phyloP scores from a whole-genome alignment of 495 filamentous ascomycete genomes.

The Hypoxylon rickii region DNA sequence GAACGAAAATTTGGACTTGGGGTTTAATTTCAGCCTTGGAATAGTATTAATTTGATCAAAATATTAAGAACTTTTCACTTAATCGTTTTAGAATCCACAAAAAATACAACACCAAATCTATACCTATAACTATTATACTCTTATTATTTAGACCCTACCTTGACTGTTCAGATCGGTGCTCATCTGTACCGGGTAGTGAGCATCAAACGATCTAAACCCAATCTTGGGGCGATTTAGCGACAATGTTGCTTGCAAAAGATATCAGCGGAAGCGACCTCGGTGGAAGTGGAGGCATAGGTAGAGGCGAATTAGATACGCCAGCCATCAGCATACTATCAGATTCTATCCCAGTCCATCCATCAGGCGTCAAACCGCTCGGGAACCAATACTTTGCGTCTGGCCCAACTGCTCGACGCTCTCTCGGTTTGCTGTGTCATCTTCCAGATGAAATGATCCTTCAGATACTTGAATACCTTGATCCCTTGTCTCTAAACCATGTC shows the following conservation, averaged over 20 bases:
- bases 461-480: constrained; percentile 76
- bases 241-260: constrained; percentile 34
- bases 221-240: not conserved
- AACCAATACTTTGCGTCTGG: constrained; percentile 73
- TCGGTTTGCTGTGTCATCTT: constrained; percentile 66
- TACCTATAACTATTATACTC: too few relatives aligned
- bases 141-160: not conserved
- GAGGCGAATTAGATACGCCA: constrained; percentile 26
- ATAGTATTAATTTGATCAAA: too few relatives aligned
- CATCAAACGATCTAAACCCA: constrained; percentile 23
- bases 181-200: too few relatives aligned
- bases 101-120: too few relatives aligned
- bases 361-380: constrained; percentile 84
- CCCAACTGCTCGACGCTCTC: constrained; percentile 65
- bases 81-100: not conserved
- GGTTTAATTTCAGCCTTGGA: too few relatives aligned
- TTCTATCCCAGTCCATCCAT: constrained; percentile 76
- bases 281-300: constrained; percentile 10
- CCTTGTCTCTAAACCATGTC: constrained; percentile 61
- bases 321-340: constrained; percentile 34
- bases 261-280: constrained; percentile 23
- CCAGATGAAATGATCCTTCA: constrained; percentile 83
- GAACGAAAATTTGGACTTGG: too few relatives aligned
- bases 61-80: too few relatives aligned
- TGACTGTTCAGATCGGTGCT: not conserved